Conservation (phyloP, 1,139 yeast species). For the Blastobotrys raffinosifermentans region DNA sequence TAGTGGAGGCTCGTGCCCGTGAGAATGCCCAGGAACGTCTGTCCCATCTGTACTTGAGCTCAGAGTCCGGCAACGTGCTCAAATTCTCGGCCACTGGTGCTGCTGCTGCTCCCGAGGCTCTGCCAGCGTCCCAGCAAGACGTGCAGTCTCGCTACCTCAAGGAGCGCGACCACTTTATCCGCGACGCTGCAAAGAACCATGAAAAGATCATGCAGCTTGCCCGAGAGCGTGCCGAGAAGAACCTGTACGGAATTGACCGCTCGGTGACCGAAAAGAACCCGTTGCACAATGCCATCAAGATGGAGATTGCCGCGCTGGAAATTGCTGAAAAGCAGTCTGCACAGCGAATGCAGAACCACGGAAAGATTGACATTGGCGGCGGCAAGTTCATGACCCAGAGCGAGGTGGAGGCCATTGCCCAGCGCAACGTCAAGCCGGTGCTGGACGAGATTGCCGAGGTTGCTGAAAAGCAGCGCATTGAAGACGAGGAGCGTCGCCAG, state of each 20-base stretch:
- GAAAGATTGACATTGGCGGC: constrained; percentile 78
- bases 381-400: constrained; percentile 72
- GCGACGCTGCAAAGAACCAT: constrained; percentile 12
- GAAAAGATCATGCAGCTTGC: constrained; percentile 23
- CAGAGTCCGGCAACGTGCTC: constrained; percentile 13
- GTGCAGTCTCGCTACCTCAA: constrained; percentile 15
- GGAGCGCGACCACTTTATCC: constrained; percentile 34
- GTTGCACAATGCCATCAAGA: constrained; percentile 27
- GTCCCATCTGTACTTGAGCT: constrained; percentile 26
- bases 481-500: constrained; percentile 54
- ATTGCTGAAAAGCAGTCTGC: constrained; percentile 64
- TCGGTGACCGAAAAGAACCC: constrained; percentile 33
- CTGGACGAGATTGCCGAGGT: constrained; percentile 65
- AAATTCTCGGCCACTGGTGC: constrained; percentile 17
- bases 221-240: constrained; percentile 30
- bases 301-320: constrained; percentile 44
- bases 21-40: constrained; percentile 30
- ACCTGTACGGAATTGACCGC: constrained; percentile 36
- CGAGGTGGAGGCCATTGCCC: constrained; percentile 80
- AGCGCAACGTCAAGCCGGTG: constrained; percentile 78
- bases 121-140: constrained; percentile 11
- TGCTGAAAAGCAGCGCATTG: constrained; percentile 65
- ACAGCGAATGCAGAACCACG: constrained; percentile 48
- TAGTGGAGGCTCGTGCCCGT: constrained; percentile 31
- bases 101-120: constrained; percentile 13